phyloP scores from a whole-genome alignment of 768 basidiomycete genomes.

The Termitomyces sp. region DNA sequence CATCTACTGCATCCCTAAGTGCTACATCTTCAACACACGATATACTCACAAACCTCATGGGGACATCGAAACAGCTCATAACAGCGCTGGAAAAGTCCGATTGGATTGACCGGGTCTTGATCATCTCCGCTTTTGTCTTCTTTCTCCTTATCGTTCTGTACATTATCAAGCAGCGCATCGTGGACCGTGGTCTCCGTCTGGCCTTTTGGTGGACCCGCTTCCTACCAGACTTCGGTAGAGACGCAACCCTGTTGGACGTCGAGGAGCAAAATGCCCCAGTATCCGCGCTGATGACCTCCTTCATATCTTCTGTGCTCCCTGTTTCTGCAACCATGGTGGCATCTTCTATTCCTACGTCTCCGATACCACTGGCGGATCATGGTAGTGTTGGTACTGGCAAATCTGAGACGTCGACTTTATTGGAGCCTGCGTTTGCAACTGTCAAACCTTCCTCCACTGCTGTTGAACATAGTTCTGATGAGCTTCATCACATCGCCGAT shows the following conservation, averaged over 20 bases:
- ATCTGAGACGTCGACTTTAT: background rate
- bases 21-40: constrained; percentile 77
- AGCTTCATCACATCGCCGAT: background rate
- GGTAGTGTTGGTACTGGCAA: background rate
- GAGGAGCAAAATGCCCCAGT: constrained; percentile 25
- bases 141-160: constrained; percentile 83
- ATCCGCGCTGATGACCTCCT: background rate
- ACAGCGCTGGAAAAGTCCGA: constrained; percentile 87
- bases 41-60: constrained; percentile 61
- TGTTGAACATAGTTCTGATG: background rate
- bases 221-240: constrained; percentile 45
- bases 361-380: background rate
- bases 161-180: constrained; percentile 81
- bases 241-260: constrained; percentile 24
- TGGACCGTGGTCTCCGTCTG: constrained; percentile 73
- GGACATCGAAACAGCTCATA: constrained; percentile 79
- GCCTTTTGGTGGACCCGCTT: constrained; percentile 89
- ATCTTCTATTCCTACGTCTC: background rate
- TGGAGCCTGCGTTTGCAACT: background rate
- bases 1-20: constrained; percentile 71
- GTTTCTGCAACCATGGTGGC: background rate
- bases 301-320: constrained; percentile 3
- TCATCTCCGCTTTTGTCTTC: constrained; percentile 73
- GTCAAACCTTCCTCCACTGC: background rate
- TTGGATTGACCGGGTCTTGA: constrained; percentile 85